A percentile compares a stretch with the other conserved stretches of the same genome.
phyloP scores from a whole-genome alignment of 2,329 filamentous ascomycete species.

The Samsoniella hepiali region DNA sequence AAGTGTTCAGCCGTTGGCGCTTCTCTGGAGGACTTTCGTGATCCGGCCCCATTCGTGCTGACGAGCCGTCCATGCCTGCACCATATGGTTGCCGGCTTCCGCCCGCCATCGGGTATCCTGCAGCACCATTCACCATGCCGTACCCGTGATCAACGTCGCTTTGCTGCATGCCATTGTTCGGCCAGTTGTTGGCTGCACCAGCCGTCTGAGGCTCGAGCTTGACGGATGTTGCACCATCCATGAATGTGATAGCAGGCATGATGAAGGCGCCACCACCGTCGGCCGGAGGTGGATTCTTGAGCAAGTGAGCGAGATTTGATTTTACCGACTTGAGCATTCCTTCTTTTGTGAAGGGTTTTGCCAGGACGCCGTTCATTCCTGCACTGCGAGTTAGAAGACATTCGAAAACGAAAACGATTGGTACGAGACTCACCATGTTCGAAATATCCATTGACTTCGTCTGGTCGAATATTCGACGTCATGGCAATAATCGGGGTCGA shows the following conservation, averaged over 20 bases:
- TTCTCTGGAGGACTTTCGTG: slow-evolving; percentile 49
- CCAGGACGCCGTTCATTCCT: slow-evolving; percentile 98
- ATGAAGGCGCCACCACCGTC: slow-evolving; percentile 24
- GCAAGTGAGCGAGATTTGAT: slow-evolving; percentile 80
- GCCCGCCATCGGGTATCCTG: slow-evolving; percentile 36
- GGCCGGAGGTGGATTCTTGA: slow-evolving; percentile 60
- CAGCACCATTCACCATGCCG: slow-evolving; percentile 42
- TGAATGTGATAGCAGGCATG: slow-evolving; percentile 14
- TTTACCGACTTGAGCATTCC: slow-evolving; percentile 82
- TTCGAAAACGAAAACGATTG: neutral
- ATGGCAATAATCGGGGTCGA: slow-evolving; percentile 91
- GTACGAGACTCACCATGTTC: slow-evolving; percentile 69
- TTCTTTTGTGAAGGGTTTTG: slow-evolving; percentile 92
- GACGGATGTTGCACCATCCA: slow-evolving; percentile 31
- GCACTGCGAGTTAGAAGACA: slow-evolving; percentile 17
- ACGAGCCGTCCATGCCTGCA: slow-evolving; percentile 23
- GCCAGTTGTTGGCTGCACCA: slow-evolving; percentile 32
- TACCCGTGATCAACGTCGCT: slow-evolving; percentile 45
- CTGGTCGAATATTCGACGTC: slow-evolving; percentile 96
- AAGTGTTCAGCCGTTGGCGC: slow-evolving; percentile 48
- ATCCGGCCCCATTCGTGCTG: slow-evolving; percentile 28
- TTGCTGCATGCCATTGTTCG: slow-evolving; percentile 13
- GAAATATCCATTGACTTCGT: slow-evolving; percentile 97
- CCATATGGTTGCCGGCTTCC: slow-evolving; percentile 22
- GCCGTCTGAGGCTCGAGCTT: slow-evolving; percentile 58